Base-by-base conservation (phyloP, 1,139 yeast genomes). In the Candida sp. region DNA sequence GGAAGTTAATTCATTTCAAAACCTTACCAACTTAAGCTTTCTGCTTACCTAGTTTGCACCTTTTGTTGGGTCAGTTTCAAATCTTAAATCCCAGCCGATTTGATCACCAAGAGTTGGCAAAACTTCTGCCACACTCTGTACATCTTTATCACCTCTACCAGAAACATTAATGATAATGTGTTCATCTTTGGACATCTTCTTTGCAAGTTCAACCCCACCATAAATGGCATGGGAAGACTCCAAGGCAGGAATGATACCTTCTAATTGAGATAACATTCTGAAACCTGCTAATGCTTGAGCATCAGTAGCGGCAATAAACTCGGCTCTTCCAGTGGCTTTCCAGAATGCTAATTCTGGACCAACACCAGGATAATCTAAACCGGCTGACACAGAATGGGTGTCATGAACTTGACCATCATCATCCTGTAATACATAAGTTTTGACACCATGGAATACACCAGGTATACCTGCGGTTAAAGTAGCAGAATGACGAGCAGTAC, bases 91-190 rank as follows among this genome's bases (percentile, higher is more conserved):
- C 99, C 99, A 93, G 55, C 86, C 93, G 61, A 93, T 91, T 64
- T 83, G 64, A 42, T 93, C 95, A 38, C 99, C 99, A 47, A 90
- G 75, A 49, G 68, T 79, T 39, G 99, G 99, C 60, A 93, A 77
- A 41, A 85, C 81, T 65, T 93, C 97, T 36, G 99, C 99, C 45
- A 93, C 97, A 62, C 93, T 87, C 70, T 91, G 97, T 33, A 93
- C 99, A 63, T 93, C 99, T 74, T 93, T 93, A 65, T 95, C 99
- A 69, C 99, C 99, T 75, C 99, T 87, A 58, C 99, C 99, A 42
- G 97, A 88, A 47, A 93, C 80, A 62, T 90, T 89, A 59, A 93
- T 87, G 48, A 93, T 84, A 49, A 93, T 72, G 61, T 88, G 83
- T 68, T 90, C 79, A 52, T 87, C 97, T 54, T 84, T 79, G 23